A percentile compares a stretch with the other conserved stretches of the same genome.
Conservation (phyloP, 768 basidiomycete genomes). For the Artomyces pyxidatus region DNA sequence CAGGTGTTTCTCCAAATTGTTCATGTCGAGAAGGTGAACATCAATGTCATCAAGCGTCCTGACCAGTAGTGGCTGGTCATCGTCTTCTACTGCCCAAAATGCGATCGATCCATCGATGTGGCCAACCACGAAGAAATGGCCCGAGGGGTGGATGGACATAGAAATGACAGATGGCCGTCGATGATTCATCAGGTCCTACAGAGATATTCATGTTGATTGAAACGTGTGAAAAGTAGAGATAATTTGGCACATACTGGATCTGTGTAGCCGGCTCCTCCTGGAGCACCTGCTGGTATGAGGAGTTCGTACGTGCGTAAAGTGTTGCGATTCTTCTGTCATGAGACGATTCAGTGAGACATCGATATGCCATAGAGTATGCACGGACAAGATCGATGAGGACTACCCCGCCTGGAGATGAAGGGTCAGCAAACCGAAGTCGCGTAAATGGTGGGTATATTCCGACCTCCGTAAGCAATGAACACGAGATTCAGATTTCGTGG, state of each 20-base stretch:
- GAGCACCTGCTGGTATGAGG: conserved; percentile 69
- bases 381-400: conserved; percentile 49
- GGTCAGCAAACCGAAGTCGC: not conserved
- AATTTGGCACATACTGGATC: conserved; percentile 38
- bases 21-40: conserved; percentile 46
- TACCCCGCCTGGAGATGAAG: conserved; percentile 42
- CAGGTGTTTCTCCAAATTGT: conserved; percentile 35
- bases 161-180: conserved; percentile 64
- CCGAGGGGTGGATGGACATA: conserved; percentile 65
- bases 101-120: conserved; percentile 77
- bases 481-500: conserved; percentile 66
- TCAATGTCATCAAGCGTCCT: conserved; percentile 55
- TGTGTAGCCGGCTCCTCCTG: conserved; percentile 63
- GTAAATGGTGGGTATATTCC: conserved; percentile 10
- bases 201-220: conserved; percentile 1
- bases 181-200: conserved; percentile 60
- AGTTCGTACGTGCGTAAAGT: conserved; percentile 60
- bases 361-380: not conserved
- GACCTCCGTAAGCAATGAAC: conserved; percentile 71
- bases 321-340: conserved; percentile 37
- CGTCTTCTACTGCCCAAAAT: conserved; percentile 78
- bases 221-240: not conserved
- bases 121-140: conserved; percentile 71
- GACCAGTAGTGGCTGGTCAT: conserved; percentile 66
- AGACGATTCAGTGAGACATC: conserved; percentile 14